A percentile compares a stretch with the other conserved stretches of the same genome.
Evolutionary conservation across 2,329 filamentous ascomycete species (phyloP).

Genomic region (Colletotrichum sp.): DNA sequence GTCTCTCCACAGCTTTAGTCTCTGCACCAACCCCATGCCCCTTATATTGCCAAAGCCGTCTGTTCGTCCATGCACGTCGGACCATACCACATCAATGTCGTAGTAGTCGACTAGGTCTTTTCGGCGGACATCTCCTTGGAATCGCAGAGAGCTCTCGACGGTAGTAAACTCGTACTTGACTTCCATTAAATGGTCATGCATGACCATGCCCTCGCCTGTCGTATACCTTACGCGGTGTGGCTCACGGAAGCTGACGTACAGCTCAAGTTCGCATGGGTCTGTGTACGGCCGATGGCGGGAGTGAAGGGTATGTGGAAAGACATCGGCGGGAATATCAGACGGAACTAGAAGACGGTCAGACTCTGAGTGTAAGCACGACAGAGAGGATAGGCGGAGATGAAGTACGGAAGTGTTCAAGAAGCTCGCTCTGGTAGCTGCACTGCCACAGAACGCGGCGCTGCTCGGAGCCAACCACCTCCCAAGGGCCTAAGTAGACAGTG

Average conservation of each 20-base stretch:
- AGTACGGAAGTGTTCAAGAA: constrained; percentile 57
- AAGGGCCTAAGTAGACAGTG: constrained; percentile 58
- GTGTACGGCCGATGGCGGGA: constrained; percentile 56
- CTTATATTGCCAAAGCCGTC: constrained; percentile 55
- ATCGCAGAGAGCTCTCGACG: constrained; percentile 50
- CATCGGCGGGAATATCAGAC: constrained; percentile 47
- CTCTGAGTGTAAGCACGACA: neutral
- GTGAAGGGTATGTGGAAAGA: constrained; percentile 55
- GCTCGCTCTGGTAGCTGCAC: constrained; percentile 57
- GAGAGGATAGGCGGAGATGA: neutral
- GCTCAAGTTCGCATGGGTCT: constrained; percentile 54
- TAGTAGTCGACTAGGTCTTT: constrained; percentile 56
- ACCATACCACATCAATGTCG: constrained; percentile 59
- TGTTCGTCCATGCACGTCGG: constrained; percentile 52
- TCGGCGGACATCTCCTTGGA: constrained; percentile 53
- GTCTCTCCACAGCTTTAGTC: constrained; percentile 58
- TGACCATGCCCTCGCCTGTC: constrained; percentile 48
- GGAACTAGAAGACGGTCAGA: constrained; percentile 41
- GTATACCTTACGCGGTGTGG: constrained; percentile 55
- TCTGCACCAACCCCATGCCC: constrained; percentile 56
- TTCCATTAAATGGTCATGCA: constrained; percentile 53
- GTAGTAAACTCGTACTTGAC: constrained; percentile 58
- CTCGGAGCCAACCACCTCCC: constrained; percentile 54
- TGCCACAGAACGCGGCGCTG: constrained; percentile 57
- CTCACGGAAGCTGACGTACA: constrained; percentile 52